Base-by-base conservation (phyloP, 257 asterid species). In the Craterostigma plantagineum region DNA sequence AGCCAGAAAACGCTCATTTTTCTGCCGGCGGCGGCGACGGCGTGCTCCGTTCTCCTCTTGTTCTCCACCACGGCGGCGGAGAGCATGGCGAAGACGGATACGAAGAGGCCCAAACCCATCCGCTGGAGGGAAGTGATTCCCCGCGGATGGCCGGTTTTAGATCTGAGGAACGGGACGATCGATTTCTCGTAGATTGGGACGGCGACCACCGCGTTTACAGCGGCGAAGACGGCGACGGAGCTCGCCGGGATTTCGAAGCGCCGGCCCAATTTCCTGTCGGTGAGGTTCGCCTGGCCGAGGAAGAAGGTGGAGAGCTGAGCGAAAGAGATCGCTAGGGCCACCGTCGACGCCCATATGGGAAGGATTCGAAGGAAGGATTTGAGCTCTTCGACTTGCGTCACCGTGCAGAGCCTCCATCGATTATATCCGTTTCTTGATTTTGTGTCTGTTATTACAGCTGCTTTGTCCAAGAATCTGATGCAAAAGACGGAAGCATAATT, bases 81-180 rank as follows among this genome's bases (percentile, higher is more conserved):
- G 7, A 51, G 11, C 66, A 75, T 58, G 33, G 93, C 85, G n/a
- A 77, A 59, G 10, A 80, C 50, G 4, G 93, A 77, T 10, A 84
- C 59, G 55, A 75, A 70, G 0, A 84, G 56, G 18, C 96, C 92
- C 6, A 59, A 45, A 0, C 85, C 93, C 62, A 84, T 80, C 7
- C 92, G 66, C 54, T 84, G 90, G 23, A 78, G 36, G 0, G 92
- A 82, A 4, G 90, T 72, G 36, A 78, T 35, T 42, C 92, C 92
- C 0, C 81, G 73, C 0, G 61, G 75, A 23, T 70, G 77, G 4
- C 92, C 80, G 0, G 95, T 82, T 33, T 44, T 59, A 13, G 52
- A 10, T n/a, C 82, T 70, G 43, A 82, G 73, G 33, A 49, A 46
- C 0, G 95, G 95, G 40, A 78, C 78, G 10, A 59, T 16, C 6